These are phyloP conservation scores for Sonneratia caseolaris DNA, from an alignment of 345 rosid genomes.

Conservation along the genomic window DNA sequence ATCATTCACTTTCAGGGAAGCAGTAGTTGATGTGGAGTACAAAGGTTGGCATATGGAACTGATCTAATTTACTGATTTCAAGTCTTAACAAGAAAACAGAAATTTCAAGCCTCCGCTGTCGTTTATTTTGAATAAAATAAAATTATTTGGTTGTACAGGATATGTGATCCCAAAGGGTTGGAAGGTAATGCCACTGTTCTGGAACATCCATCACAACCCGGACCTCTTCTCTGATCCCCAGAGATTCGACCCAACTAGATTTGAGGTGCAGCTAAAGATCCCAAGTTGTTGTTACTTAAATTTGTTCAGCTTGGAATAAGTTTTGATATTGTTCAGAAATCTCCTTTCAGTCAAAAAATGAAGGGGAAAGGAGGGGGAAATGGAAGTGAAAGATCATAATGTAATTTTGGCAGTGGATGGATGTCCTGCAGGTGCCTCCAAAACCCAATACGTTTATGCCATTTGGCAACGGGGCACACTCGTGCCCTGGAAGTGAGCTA, in stretches of 20 bases:
- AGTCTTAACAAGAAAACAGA: neutral
- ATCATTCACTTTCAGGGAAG: slow-evolving; percentile 90
- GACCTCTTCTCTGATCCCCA: slow-evolving; percentile 65
- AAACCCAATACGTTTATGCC: slow-evolving; percentile 81
- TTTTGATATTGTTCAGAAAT: too few relatives aligned
- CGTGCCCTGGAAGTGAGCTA: slow-evolving; percentile 90
- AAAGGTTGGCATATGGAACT: slow-evolving; percentile 34
- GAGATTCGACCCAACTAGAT: slow-evolving; percentile 76
- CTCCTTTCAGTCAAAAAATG: neutral
- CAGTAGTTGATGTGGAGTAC: slow-evolving; percentile 74
- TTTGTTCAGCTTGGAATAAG: too few relatives aligned
- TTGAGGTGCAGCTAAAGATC: slow-evolving; percentile 38
- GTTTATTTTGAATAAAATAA: neutral
- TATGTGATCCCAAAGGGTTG: slow-evolving; percentile 89
- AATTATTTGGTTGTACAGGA: slow-evolving; percentile 26
- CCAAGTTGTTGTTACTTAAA: too few relatives aligned
- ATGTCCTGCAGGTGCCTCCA: slow-evolving; percentile 39
- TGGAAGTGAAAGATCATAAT: too few relatives aligned
- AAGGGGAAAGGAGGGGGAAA: too few relatives aligned
- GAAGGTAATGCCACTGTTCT: slow-evolving; percentile 97
- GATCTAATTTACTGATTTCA: neutral
- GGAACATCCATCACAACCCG: slow-evolving; percentile 86
- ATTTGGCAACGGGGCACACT: slow-evolving; percentile 83
- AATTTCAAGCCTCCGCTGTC: neutral
- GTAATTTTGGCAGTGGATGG: neutral